Base-by-base conservation (phyloP, 192 early-diverging fungal genomes). In the Umbelopsis isabellina region DNA sequence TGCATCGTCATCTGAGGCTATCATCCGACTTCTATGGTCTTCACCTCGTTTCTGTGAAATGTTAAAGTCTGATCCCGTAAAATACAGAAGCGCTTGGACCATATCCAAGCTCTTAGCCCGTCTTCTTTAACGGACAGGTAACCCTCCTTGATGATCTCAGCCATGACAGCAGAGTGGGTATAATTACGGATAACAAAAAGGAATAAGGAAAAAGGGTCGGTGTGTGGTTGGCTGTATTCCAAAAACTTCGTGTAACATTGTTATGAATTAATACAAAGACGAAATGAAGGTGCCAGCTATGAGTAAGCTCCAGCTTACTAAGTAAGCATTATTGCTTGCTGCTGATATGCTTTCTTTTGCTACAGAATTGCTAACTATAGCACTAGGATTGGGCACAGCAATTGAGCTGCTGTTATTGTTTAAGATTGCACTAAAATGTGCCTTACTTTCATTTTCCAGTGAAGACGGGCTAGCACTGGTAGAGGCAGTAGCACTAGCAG, bases 41-140 rank as follows among this genome's bases (percentile, higher is more conserved):
- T 74, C 83, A 96, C 96, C 90, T 97, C 96, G 81, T 93, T 97
- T 48, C 91, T 84, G 82, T 97, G 95, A 66, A 98, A 93, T 25
- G 94, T 94, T 64, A 98, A 85, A 4, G 96, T 96, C 75, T 90
- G 89, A 76, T 93, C 92, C 69, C 93, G 87, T 25, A 99, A 82
- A 11, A 97, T 82, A 64, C 92, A 87, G 87, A 92, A 97, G 71
- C 96, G 81, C 80, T 95, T 96, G 49, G 92, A 93, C 97, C 97
- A 99, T 74, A 99, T 89, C 83, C 95, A 99, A 52, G 91, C 87
- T 66, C 90, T 81, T 50, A 96, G 78, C 11, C 93, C 94, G 51
- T 96, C 94, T 66, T 99, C 97, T 83, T 96, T 97, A 65, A 97
- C 88, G n/a, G 87, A 87, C 46, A 88, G 84, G 72, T 94, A 93